phyloP scores from a whole-genome alignment of 2,329 filamentous ascomycete species.

The Neopestalotiopsis sp. region DNA sequence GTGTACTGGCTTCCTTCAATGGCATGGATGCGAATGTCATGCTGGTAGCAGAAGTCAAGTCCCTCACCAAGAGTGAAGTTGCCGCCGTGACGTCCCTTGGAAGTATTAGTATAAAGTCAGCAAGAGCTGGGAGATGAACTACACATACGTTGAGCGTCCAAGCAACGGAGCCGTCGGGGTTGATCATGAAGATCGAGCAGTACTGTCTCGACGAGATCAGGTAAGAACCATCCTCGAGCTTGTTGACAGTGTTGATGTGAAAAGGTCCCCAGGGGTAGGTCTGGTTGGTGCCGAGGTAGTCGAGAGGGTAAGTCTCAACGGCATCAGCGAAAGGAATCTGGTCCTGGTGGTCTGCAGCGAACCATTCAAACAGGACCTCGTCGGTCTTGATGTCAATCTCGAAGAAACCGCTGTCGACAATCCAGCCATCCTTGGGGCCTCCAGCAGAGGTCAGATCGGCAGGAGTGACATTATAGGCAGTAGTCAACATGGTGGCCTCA shows the following conservation, averaged over 20 bases:
- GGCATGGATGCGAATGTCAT: conserved; percentile 36
- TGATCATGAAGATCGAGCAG: conserved; percentile 30
- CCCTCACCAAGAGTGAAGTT: conserved; percentile 25
- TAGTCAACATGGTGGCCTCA: conserved; percentile 34
- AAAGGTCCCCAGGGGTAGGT: conserved; percentile 32
- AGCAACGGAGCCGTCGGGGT: conserved; percentile 25
- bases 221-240: conserved; percentile 31
- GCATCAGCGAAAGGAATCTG: conserved; percentile 31
- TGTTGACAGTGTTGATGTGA: conserved; percentile 33
- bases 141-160: conserved; percentile 30
- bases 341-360: conserved; percentile 40
- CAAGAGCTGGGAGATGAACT: neutral
- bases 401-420: conserved; percentile 42
- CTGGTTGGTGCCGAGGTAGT: conserved; percentile 25
- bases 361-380: conserved; percentile 46
- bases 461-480: conserved; percentile 34
- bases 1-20: conserved; percentile 26
- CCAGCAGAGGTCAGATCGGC: conserved; percentile 37
- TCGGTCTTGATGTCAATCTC: conserved; percentile 47
- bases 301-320: conserved; percentile 25
- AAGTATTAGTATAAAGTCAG: conserved; percentile 10
- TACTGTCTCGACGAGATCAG: conserved; percentile 31
- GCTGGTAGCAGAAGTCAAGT: conserved; percentile 39
- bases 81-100: conserved; percentile 29
- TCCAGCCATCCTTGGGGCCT: conserved; percentile 37